Conservation (phyloP, 208 protist genomes). For the Polymyxa betae region DNA sequence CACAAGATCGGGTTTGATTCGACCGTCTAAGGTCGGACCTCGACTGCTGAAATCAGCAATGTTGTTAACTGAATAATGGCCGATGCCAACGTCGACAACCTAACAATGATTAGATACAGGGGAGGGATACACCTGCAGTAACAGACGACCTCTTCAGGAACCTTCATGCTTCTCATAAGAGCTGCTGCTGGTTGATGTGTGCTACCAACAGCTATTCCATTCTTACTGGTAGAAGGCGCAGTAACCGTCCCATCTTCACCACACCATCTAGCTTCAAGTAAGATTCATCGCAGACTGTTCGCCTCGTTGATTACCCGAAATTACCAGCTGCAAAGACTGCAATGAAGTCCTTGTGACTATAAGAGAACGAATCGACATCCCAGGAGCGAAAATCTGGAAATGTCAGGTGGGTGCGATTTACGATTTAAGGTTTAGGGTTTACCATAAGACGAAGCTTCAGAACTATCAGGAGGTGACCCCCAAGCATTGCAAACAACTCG, state of each 20-base stretch:
- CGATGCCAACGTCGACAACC: neutral
- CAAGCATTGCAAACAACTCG: neutral
- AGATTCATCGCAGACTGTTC: neutral
- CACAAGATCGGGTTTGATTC: neutral
- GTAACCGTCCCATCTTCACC: neutral
- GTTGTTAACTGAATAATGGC: neutral
- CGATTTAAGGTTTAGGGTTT: neutral
- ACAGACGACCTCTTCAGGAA: too few species aligned
- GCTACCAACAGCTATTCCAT: neutral
- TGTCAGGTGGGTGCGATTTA: neutral
- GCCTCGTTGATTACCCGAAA: neutral
- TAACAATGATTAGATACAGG: neutral
- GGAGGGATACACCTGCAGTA: too few species aligned
- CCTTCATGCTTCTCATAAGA: too few species aligned
- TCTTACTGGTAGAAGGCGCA: neutral
- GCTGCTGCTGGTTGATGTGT: neutral
- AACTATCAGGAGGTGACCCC: neutral
- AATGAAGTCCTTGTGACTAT: neutral
- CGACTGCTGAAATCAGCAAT: neutral
- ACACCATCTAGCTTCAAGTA: neutral
- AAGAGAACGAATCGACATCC: neutral
- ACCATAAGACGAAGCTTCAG: neutral
- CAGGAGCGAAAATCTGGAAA: neutral
- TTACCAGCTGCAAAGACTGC: neutral
- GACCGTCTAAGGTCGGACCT: neutral